A percentile compares a stretch with the other conserved stretches of the same genome.
Conservation (phyloP, 2,329 filamentous ascomycete species). For the Penicillium frequentans region DNA sequence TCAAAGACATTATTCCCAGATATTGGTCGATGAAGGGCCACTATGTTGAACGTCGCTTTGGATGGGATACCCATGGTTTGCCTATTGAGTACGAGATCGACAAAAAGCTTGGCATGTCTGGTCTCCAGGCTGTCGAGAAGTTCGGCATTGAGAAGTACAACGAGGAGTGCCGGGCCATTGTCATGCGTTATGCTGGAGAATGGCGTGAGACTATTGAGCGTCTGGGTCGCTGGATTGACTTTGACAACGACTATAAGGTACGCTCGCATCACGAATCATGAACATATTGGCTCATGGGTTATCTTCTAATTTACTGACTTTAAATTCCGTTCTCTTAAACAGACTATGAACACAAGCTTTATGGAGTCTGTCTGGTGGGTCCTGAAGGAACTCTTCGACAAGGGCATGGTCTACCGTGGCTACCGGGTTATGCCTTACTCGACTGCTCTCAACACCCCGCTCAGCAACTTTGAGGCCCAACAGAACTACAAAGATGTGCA, state of each 20-base stretch:
- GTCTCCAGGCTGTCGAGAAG: conserved; percentile 81
- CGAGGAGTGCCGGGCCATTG: conserved; percentile 84
- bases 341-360: conserved; percentile 92
- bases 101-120: conserved; percentile 88
- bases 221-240: conserved; percentile 93
- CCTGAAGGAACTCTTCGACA: conserved; percentile 69
- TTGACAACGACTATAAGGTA: conserved; percentile 95
- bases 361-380: conserved; percentile 93
- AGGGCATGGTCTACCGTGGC: conserved; percentile 84
- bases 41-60: conserved; percentile 88
- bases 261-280: background rate
- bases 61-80: conserved; percentile 74
- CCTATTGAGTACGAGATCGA: conserved; percentile 98
- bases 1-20: conserved; percentile 94
- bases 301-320: background rate
- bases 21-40: conserved; percentile 98
- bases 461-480: conserved; percentile 91
- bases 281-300: background rate
- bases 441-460: conserved; percentile 80
- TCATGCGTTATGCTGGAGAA: conserved; percentile 84
- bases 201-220: conserved; percentile 88
- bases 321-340: background rate
- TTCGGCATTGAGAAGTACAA: conserved; percentile 90
- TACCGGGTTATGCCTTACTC: conserved; percentile 95
- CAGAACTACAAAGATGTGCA: conserved; percentile 94